Evolutionary conservation across 306 rosid species (phyloP).

Genomic region (Arachis stenosperma): DNA sequence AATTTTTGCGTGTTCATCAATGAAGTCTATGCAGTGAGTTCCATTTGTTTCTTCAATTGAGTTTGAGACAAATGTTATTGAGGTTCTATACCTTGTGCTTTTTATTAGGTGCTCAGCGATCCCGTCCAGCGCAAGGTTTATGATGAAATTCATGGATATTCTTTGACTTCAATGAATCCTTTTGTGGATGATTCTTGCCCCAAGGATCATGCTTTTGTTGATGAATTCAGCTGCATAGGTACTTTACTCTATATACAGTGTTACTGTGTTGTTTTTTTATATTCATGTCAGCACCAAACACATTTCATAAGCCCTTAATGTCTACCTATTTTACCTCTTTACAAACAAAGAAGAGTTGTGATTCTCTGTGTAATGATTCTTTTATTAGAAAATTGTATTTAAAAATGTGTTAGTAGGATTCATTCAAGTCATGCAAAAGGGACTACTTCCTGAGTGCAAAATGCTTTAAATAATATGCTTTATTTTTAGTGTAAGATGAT

Average conservation of each 20-base stretch:
- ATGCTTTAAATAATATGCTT: constrained; percentile 1
- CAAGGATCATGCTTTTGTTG: constrained; percentile 77
- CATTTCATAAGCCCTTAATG: constrained; percentile 16
- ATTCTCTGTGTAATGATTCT: constrained; percentile 6
- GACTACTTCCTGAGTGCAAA: background rate
- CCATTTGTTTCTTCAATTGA: constrained; percentile 26
- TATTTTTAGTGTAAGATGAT: background rate
- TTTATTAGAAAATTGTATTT: background rate
- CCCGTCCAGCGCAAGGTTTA: constrained; percentile 80
- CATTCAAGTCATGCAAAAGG: background rate
- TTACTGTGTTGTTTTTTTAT: background rate
- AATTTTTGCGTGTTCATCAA: constrained; percentile 88
- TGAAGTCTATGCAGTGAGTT: constrained; percentile 71
- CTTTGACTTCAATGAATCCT: constrained; percentile 76
- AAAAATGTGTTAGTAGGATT: background rate
- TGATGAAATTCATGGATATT: constrained; percentile 85
- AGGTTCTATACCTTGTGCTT: constrained; percentile 18
- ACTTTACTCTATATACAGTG: background rate
- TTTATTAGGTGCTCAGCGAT: constrained; percentile 74
- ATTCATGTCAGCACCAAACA: constrained; percentile 6
- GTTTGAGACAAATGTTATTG: constrained; percentile 15
- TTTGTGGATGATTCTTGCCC: constrained; percentile 62
- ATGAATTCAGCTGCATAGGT: constrained; percentile 92
- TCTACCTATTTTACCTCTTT: constrained; percentile 6
- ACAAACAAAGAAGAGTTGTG: background rate